phyloP scores from a whole-genome alignment of 768 basidiomycete species.

The Thelephora aurantiotincta region DNA sequence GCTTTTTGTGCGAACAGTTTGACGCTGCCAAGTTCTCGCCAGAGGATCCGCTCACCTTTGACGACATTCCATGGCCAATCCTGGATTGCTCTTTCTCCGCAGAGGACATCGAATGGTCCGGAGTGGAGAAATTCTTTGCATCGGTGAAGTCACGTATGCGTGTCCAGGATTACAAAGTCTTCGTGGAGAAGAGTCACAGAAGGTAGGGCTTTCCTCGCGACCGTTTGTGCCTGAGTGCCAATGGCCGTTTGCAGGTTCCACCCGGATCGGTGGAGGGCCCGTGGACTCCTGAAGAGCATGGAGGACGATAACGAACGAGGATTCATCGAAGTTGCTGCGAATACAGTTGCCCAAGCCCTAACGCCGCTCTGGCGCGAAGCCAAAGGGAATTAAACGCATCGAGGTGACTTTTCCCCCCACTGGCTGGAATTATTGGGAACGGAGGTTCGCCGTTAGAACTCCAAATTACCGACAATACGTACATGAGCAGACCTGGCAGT shows the following conservation, averaged over 20 bases:
- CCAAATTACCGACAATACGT: no score
- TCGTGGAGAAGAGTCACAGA: conserved; percentile 58
- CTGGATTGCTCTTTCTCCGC: conserved; percentile 35
- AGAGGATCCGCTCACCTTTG: conserved; percentile 39
- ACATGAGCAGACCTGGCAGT: no score
- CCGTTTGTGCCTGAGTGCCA: conserved; percentile 2
- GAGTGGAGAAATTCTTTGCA: conserved; percentile 60
- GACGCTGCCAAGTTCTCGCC: conserved; percentile 43
- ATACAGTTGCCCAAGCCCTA: conserved; percentile 59
- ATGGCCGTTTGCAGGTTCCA: conserved; percentile 35
- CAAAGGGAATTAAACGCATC: conserved; percentile 14
- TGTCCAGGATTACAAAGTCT: conserved; percentile 42
- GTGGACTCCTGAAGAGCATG: conserved; percentile 45
- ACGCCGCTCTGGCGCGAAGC: conserved; percentile 51
- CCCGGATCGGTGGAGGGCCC: conserved; percentile 66
- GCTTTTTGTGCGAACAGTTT: conserved; percentile 42
- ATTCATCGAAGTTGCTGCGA: conserved; percentile 54
- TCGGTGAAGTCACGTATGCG: conserved; percentile 37
- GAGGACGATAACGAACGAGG: conserved; percentile 40
- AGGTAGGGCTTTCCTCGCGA: background rate
- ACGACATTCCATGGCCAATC: conserved; percentile 67
- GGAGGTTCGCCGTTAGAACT: no score
- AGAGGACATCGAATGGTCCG: conserved; percentile 56
- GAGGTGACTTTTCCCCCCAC: no score
- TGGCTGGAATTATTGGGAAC: no score